These are phyloP conservation scores for Peronospora belbahrii DNA, from an alignment of 352 stramenopile genomes.

Conservation along the genomic window DNA sequence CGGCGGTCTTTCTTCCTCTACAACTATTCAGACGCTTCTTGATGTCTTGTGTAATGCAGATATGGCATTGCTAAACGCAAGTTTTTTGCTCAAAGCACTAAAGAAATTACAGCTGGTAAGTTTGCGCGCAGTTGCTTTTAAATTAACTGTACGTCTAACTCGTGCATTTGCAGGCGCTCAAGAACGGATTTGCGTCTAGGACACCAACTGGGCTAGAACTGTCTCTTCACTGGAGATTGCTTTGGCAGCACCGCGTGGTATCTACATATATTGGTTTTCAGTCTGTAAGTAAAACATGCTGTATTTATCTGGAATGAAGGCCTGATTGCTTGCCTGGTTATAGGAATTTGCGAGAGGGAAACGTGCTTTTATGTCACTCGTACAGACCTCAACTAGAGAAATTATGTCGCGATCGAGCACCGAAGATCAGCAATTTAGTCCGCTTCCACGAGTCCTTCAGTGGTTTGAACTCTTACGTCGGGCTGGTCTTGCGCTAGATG, in stretches of 20 bases:
- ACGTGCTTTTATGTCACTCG: slow-evolving; percentile 16
- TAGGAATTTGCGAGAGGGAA: slow-evolving; percentile 32
- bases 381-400: slow-evolving; percentile 17
- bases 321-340: slow-evolving; percentile 9
- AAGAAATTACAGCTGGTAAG: slow-evolving; percentile 57
- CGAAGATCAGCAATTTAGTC: slow-evolving; percentile 10
- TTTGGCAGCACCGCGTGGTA: slow-evolving; percentile 63
- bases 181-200: slow-evolving; percentile 48
- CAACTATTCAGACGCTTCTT: slow-evolving; percentile 61
- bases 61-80: slow-evolving; percentile 47
- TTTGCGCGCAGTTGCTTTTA: slow-evolving; percentile 1
- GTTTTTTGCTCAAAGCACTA: slow-evolving; percentile 53
- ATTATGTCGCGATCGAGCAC: slow-evolving; percentile 16
- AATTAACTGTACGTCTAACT: slow-evolving; percentile 4
- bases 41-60: slow-evolving; percentile 59
- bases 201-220: slow-evolving; percentile 51
- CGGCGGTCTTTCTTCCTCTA: slow-evolving; percentile 44
- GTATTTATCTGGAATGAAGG: neutral
- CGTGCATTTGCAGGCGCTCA: slow-evolving; percentile 31
- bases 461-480: slow-evolving; percentile 72
- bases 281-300: slow-evolving; percentile 26
- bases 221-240: slow-evolving; percentile 52
- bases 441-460: slow-evolving; percentile 34
- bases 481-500: slow-evolving; percentile 40
- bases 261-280: slow-evolving; percentile 53